Evolutionary conservation across 306 rosid species (phyloP), one percentile per base, ranked within the genome.

Genomic region (Ziziphus jujuba): DNA sequence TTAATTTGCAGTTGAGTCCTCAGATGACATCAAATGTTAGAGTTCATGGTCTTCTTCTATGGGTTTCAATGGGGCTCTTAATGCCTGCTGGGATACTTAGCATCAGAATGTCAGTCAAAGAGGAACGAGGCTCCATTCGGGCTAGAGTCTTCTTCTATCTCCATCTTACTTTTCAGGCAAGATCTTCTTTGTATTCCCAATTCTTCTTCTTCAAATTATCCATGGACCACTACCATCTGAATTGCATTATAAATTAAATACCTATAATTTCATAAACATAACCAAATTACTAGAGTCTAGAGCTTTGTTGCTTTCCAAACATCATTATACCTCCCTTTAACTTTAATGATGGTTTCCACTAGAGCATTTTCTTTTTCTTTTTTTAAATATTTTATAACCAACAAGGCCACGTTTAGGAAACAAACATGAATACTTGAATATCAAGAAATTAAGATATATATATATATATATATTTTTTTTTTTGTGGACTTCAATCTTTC

Each of bases 81-180:
- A 72, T 93, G 91, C 98, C 98, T 68, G 52, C 75, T 66, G 98
- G 97, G 16, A 88, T 93, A 76, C 90, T 93, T 47, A 53, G 73
- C 19, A 80, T 87, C 13, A 86, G 97, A 88, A 79, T 84, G 40
- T 88, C 85, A 11, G 79, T 49, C 33, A 77, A 74, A 69, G 72
- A 79, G 17, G 85, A 77, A 64, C 81, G 81, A 4, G 85, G 84
- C 63, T 80, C 98, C 11, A 73, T 53, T 56, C 76, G 67, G 62
- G 73, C 76, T 28, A 83, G 74, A 80, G 55, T 88, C 22, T 72
- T 87, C 78, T 93, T 87, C 91, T 90, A 88, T 73, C 80, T 90
- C 55, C 98, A 93, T 81, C 81, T 86, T 69, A 59, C 67, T 78
- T 80, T 90, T 35, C 98, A 93, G 97, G 98, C 87, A 73, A 79